Percentiles rank a stretch among this genome's conserved stretches.
Conservation (phyloP, 2,329 filamentous ascomycete species). For the Coniella vitis region DNA sequence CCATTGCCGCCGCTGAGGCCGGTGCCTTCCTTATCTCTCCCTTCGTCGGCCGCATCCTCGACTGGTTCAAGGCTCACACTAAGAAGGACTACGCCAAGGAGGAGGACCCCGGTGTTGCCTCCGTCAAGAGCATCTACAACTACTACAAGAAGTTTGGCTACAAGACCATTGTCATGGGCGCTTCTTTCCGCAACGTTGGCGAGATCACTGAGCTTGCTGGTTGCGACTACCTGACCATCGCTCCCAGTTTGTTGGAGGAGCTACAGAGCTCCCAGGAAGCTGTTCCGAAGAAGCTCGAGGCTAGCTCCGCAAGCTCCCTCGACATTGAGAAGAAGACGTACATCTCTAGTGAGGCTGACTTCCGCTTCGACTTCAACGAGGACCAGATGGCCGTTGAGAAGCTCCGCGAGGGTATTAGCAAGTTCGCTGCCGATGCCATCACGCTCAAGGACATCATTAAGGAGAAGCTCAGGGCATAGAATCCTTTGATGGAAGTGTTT, state of each 20-base stretch:
- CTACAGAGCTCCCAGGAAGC: constrained; percentile 75
- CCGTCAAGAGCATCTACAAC: constrained; percentile 92
- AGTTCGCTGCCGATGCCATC: constrained; percentile 93
- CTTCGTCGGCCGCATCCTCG: constrained; percentile 97
- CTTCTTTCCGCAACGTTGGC: constrained; percentile 91
- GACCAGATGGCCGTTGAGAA: constrained; percentile 99
- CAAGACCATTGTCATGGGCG: constrained; percentile 99
- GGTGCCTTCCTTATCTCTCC: constrained; percentile 96
- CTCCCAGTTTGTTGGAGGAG: constrained; percentile 89
- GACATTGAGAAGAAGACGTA: constrained; percentile 85
- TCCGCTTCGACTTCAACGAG: constrained; percentile 99
- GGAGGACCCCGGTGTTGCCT: constrained; percentile 94
- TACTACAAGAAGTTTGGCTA: constrained; percentile 99
- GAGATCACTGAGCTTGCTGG: constrained; percentile 98
- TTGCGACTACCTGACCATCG: constrained; percentile 98
- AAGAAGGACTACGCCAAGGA: constrained; percentile 88
- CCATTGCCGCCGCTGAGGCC: constrained; percentile 92
- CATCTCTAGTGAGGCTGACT: constrained; percentile 79
- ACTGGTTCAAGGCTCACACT: constrained; percentile 96
- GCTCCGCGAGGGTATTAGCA: constrained; percentile 98
- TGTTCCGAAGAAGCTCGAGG: constrained; percentile 90
- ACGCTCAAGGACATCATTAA: constrained; percentile 90
- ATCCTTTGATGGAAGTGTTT: not conserved
- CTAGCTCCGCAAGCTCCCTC: constrained; percentile 56
- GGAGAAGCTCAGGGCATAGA: constrained; percentile 63